Percentiles rank a stretch among this genome's conserved stretches.
Evolutionary conservation across 345 rosid genomes (phyloP).

Genomic region (Angophora floribunda): DNA sequence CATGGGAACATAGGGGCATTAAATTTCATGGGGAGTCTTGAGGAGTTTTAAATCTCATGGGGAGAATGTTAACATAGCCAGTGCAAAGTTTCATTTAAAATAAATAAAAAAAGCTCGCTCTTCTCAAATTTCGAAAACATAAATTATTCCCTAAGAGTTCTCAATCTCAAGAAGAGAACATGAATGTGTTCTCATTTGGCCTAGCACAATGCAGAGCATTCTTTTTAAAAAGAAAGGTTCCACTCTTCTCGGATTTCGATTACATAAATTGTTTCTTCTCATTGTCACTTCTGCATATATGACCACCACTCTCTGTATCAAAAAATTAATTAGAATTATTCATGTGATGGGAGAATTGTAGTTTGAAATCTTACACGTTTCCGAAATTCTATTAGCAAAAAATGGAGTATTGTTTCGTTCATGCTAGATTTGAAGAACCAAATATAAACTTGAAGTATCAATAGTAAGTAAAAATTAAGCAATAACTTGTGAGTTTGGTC

Average conservation of each 20-base stretch:
- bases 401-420: too few species aligned
- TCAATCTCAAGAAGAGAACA: not conserved
- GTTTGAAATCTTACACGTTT: not conserved
- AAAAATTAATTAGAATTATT: not conserved
- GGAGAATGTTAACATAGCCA: accelerated
- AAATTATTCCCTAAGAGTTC: not conserved
- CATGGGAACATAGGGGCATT: accelerated
- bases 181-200: not conserved
- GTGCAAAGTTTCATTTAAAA: not conserved
- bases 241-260: not conserved
- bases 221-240: not conserved
- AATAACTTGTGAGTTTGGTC: not conserved
- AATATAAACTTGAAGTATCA: not conserved
- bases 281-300: not conserved
- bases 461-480: too few species aligned
- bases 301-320: not conserved
- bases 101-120: accelerated
- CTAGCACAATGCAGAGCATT: not conserved
- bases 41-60: accelerated
- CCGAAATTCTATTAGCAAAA: not conserved
- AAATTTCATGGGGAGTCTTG: not conserved
- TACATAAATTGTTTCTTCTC: not conserved
- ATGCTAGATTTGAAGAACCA: too few species aligned
- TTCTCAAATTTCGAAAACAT: too few species aligned
- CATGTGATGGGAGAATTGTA: not conserved